Percentiles rank a stretch among this genome's conserved stretches.
Conservation (phyloP, 2,329 filamentous ascomycete genomes). For the Colletotrichum noveboracense region DNA sequence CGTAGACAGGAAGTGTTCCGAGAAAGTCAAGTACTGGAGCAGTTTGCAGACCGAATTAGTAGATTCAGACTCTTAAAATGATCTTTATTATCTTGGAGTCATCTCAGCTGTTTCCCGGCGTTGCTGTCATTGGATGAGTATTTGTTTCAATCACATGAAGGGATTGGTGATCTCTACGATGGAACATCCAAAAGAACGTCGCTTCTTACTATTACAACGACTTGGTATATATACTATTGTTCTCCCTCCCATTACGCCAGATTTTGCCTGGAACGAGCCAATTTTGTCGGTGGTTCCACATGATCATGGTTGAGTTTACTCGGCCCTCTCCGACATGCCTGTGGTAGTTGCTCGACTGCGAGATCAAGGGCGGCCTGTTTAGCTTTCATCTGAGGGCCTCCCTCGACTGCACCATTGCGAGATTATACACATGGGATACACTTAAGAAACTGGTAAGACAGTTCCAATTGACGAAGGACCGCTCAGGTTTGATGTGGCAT, state of each 20-base stretch:
- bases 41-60: no score
- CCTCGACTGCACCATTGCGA: not conserved
- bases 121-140: not conserved
- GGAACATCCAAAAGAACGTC: accelerated
- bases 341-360: no score
- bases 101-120: accelerated
- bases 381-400: not conserved
- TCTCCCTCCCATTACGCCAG: no score
- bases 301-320: no score
- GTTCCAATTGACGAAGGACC: accelerated
- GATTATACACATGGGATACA: accelerated
- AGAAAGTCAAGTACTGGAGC: no score
- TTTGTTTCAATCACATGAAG: accelerated
- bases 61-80: no score
- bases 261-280: no score
- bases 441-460: accelerated
- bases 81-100: no score
- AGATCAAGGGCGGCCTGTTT: not conserved
- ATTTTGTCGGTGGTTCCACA: no score
- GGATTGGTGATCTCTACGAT: not conserved
- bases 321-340: no score
- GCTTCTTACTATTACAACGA: accelerated
- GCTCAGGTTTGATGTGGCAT: not conserved
- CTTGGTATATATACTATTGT: accelerated
- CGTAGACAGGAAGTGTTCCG: no score